Percentiles rank a stretch among this genome's conserved stretches.
phyloP scores from a whole-genome alignment of 2,329 filamentous ascomycete species.

The Diplodia scrobiculata region DNA sequence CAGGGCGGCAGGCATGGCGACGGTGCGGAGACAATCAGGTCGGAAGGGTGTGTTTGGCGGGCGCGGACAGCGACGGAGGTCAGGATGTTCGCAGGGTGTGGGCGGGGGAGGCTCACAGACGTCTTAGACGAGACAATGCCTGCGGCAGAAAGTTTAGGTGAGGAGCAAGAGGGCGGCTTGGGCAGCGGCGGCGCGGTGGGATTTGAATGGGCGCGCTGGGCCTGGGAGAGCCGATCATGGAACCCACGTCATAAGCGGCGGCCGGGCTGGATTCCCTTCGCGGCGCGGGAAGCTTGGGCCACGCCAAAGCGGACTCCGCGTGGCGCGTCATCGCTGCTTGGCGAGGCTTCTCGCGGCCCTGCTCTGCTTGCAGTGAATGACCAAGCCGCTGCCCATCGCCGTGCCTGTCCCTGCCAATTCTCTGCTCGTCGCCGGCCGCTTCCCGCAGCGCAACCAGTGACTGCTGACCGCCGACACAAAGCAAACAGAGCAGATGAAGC shows the following conservation, averaged over 20 bases:
- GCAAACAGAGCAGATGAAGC: neutral
- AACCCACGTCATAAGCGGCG: slow-evolving; percentile 15
- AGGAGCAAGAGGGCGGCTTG: neutral
- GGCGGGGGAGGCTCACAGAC: slow-evolving; percentile 6
- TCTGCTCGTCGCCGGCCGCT: neutral
- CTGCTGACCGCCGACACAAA: neutral
- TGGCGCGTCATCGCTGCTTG: slow-evolving; percentile 17
- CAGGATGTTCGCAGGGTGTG: neutral
- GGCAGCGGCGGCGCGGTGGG: slow-evolving; percentile 13
- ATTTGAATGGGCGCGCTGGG: slow-evolving; percentile 10
- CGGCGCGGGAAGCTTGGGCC: slow-evolving; percentile 18
- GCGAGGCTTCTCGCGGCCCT: slow-evolving; percentile 19
- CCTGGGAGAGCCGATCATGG: neutral
- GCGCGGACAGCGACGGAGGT: neutral
- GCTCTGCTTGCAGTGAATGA: neutral
- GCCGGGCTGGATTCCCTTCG: slow-evolving; percentile 1
- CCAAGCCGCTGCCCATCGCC: neutral
- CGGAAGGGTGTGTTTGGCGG: neutral
- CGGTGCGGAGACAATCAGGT: neutral
- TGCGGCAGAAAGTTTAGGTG: neutral
- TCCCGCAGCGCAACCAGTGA: neutral
- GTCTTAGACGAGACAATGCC: slow-evolving; percentile 30
- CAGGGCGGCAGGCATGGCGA: slow-evolving; percentile 43
- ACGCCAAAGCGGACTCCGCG: slow-evolving; percentile 7
- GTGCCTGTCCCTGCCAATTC: slow-evolving; percentile 1